A percentile compares a stretch with the other conserved stretches of the same genome.
Evolutionary conservation across 2,329 filamentous ascomycete species (phyloP).

Genomic region (Colletotrichum ledebouriae): DNA sequence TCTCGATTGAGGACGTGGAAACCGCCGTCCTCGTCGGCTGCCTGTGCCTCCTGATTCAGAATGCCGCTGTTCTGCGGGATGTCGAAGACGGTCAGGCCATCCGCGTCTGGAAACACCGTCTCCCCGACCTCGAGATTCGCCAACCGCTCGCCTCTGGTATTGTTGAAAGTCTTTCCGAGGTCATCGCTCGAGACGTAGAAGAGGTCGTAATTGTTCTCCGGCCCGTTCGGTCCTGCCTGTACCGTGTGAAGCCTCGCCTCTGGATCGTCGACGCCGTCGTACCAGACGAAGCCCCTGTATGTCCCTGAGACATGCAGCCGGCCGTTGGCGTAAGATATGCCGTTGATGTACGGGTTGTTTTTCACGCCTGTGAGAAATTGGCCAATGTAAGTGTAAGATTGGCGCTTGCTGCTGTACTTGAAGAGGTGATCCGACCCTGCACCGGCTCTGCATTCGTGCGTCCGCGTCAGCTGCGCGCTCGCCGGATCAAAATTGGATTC

Average conservation of each 20-base stretch:
- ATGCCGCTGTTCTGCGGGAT: constrained; percentile 39
- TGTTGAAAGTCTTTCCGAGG: constrained; percentile 21
- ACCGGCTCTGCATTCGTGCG: constrained; percentile 21
- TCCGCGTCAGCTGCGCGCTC: background rate
- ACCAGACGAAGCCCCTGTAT: constrained; percentile 40
- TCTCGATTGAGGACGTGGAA: constrained; percentile 39
- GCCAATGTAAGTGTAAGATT: constrained; percentile 34
- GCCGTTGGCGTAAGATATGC: constrained; percentile 37
- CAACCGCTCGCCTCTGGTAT: constrained; percentile 24
- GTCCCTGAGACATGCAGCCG: constrained; percentile 38
- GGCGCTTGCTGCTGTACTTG: constrained; percentile 22
- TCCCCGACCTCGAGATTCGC: constrained; percentile 35
- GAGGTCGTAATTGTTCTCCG: constrained; percentile 39
- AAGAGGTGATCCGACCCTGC: constrained; percentile 39
- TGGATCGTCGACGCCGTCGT: constrained; percentile 38
- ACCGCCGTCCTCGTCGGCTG: constrained; percentile 30
- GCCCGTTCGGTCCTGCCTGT: constrained; percentile 37
- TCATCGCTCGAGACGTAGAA: constrained; percentile 40
- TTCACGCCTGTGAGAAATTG: constrained; percentile 39
- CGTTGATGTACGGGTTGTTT: constrained; percentile 39
- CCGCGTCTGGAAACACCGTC: constrained; percentile 35
- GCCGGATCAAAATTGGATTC: background rate
- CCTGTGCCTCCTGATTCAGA: constrained; percentile 39
- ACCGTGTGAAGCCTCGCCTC: constrained; percentile 32
- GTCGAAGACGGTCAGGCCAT: constrained; percentile 36